Evolutionary conservation across 495 filamentous ascomycete species (phyloP).

Genomic region (Aspergillus coremiiformis): DNA sequence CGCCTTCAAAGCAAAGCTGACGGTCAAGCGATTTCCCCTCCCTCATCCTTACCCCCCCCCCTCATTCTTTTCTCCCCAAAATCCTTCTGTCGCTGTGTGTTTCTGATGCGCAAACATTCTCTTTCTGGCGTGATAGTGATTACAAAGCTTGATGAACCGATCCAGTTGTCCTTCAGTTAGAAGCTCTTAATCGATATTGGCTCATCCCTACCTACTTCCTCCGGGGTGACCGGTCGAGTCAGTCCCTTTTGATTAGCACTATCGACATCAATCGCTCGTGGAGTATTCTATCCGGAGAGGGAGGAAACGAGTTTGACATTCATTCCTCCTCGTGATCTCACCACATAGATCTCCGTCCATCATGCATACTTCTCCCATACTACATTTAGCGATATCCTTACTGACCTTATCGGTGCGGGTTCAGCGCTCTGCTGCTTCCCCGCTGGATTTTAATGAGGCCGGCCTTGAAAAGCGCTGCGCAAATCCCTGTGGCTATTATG

Average conservation of each 20-base stretch:
- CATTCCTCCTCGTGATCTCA: background rate
- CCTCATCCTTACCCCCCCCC: background rate
- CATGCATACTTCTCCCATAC: constrained; percentile 25
- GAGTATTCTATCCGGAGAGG: background rate
- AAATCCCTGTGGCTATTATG: constrained; percentile 59
- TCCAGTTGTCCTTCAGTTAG: background rate
- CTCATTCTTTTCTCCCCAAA: constrained; percentile 1
- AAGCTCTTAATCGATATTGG: background rate
- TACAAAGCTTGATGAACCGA: background rate
- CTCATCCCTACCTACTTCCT: background rate
- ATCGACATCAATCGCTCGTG: background rate
- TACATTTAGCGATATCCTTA: constrained; percentile 22
- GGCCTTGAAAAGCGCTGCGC: constrained; percentile 46
- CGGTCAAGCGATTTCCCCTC: background rate
- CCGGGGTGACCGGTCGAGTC: background rate
- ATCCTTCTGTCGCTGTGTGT: constrained; percentile 1
- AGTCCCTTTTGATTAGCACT: background rate
- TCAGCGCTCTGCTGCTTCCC: constrained; percentile 32
- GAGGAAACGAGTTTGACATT: background rate
- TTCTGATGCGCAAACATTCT: background rate
- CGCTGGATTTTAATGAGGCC: constrained; percentile 18
- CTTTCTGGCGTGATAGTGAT: background rate
- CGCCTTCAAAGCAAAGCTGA: background rate
- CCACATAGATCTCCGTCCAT: constrained; percentile 10
- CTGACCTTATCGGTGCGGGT: constrained; percentile 21